Evolutionary conservation across 495 filamentous ascomycete genomes (phyloP), one percentile per base, ranked within the genome.

Genomic region (Lentithecium fluviatile): DNA sequence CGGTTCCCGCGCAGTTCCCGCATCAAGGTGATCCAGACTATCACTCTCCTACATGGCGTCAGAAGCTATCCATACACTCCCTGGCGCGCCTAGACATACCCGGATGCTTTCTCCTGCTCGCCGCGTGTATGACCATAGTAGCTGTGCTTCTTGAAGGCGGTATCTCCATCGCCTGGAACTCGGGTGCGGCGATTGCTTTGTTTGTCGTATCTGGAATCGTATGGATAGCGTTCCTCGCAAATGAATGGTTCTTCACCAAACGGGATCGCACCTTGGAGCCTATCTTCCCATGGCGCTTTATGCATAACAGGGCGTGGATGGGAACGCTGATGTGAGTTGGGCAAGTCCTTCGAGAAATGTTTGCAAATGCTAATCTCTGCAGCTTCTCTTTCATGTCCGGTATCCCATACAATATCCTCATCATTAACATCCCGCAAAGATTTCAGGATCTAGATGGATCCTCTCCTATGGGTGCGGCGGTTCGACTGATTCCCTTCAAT

Each of bases 401-500:
- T 21, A 20, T 38, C 6, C 50, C 50, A 21, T 52, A n/a, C 32
- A 38, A 7, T 20, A 20, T 52, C 32, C 8, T 21, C 15, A 21
- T 52, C 6, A 38, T 52, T 17, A 7, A 38, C 23, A 29, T 52
- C 38, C 50, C 50, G 6, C 29, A 37, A 21, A 1, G 50, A 20
- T 52, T 52, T 20, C 26, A 52, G 12, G n/a, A n/a, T n/a, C 1
- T 52, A 12, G 6, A n/a, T 12, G 50, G 32, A 2, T 2, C 10
- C 2, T 37, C 26, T 17, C 7, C 50, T 2, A 2, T 52, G 2
- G 32, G 32, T 12, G 50, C 50, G 11, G 50, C 4, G 1, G 26
- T 52, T 38, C 50, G 50, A 7, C 29, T 52, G 13, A 15, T 52
- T 1, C 50, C 50, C 26, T 52, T 37, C 32, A 38, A 37, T 29